Base-by-base conservation (phyloP, 2,329 filamentous ascomycete genomes). In the Boeremia exigua region DNA sequence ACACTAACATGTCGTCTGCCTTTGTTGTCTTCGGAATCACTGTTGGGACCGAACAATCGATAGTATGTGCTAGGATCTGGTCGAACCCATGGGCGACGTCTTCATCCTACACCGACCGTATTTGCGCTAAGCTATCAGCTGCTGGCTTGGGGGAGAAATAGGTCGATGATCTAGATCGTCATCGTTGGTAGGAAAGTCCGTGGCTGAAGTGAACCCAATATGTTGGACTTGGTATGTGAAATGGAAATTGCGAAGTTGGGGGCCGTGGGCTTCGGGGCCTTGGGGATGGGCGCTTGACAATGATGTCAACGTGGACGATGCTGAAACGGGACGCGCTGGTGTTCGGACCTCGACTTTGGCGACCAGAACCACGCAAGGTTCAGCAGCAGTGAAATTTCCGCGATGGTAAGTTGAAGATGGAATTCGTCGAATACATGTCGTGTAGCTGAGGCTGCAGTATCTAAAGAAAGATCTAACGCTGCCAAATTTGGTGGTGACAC, bases 251-350 rank as follows among this genome's bases (percentile, higher is more conserved):
- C 28, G 27, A 48, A 32, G 33, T 50, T 52, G 44, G 56, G 53
- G 46, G 51, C 49, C 44, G 32, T 34, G 37, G 19, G 19, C 19
- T 23, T 23, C 19, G 19, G 36, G 47, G 36, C 40, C 43, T 55
- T 54, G 45, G 39, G 47, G 45, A 53, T 51, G 50, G 42, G 40
- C 25, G 45, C 23, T 34, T 46, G 54, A 57, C 46, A 10, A 57
- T 61, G 55, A 58, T 54, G 46, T 49, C 52, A 55, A 49, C 19
- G 40, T 45, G 29, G 27, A 47, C 38, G 56, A 47, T 40, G 56
- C 53, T 65, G 63, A 65, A 63, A 67, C 60, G 42, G 30, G 55
- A 61, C 56, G 62, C 62, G 62, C 59, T 59, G 54, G 52, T 39
- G 40, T 38, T 58, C 45, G 52, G 54, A 56, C 43, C 50, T 49